Percentiles rank a stretch among this genome's conserved stretches.
Conservation (phyloP, 441 rosid genomes). For the Populus hybrid region DNA sequence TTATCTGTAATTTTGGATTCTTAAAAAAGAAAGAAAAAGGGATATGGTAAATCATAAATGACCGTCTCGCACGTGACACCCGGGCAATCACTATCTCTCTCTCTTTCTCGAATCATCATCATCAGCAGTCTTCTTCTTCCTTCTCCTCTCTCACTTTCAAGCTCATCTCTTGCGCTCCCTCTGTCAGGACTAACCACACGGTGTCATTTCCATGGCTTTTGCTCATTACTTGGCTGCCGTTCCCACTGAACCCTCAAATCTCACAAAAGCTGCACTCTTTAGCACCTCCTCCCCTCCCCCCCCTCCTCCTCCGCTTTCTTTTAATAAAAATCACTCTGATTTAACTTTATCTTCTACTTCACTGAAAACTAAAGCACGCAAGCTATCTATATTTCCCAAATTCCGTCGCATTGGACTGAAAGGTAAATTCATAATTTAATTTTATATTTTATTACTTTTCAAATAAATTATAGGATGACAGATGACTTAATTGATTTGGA, state of each 20-base stretch:
- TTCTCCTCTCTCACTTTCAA: background rate
- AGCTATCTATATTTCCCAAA: slow-evolving; percentile 29
- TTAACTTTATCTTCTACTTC: slow-evolving; percentile 22
- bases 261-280: slow-evolving; percentile 21
- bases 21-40: background rate
- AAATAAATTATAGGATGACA: background rate
- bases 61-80: background rate
- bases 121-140: background rate
- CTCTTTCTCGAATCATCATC: background rate
- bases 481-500: background rate
- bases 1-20: background rate
- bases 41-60: background rate
- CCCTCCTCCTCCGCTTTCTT: slow-evolving; percentile 15
- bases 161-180: background rate
- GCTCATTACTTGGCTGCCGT: slow-evolving; percentile 49
- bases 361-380: slow-evolving; percentile 29
- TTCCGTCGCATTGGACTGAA: slow-evolving; percentile 26
- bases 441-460: background rate
- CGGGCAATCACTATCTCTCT: background rate
- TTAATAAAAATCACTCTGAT: background rate
- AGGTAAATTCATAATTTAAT: slow-evolving; percentile 30
- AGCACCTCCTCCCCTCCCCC: slow-evolving; percentile 19
- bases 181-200: background rate
- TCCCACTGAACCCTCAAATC: slow-evolving; percentile 34
- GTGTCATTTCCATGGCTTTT: slow-evolving; percentile 48